Evolutionary conservation across 2,329 filamentous ascomycete species (phyloP), one percentile per base, ranked within the genome.

Genomic region (Cladophialophora psammophila): DNA sequence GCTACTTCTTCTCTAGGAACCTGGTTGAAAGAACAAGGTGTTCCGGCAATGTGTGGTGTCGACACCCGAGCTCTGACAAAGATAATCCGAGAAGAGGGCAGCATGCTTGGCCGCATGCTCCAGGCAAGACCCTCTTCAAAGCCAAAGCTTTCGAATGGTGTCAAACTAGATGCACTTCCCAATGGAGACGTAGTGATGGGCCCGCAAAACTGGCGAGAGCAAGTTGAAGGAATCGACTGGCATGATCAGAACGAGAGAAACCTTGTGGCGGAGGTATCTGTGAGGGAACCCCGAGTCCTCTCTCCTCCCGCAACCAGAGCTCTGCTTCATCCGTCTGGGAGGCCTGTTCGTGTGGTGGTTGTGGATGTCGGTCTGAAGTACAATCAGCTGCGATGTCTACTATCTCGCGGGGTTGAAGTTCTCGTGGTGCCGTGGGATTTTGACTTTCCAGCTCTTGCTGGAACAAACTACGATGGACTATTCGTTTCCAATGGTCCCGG

Each of bases 401-500:
- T 99, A 67, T 90, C 89, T 75, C 89, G 95, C 73, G 95, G 95
- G 63, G 91, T 98, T 64, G 95, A 99, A 78, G 94, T 98, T 58
- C 83, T 97, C 71, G 93, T 97, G 64, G 94, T 95, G 71, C 95
- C 95, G 9, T 99, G 94, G 94, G 90, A 99, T 81, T 93, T 97
- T 76, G 91, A 98, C 79, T 93, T 98, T 78, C 88, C 90, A 63
- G 82, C 85, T 63, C 86, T 93, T 64, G 89, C 89, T 62, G 90
- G 89, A 66, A 91, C 91, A 71, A 88, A 96, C 72, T 98, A 97
- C 77, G 95, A 99, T 78, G 95, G 95, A 78, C 88, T 99, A 56
- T 99, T 99, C 84, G 89, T 99, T 73, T 98, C 94, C 72, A 99
- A 99, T 84, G 95, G 95, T 74, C 95, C 95, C 53, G 95, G 95